Evolutionary conservation across 192 early-diverging fungal genomes (phyloP), one percentile per base, ranked within the genome.

Genomic region (Geranomyces michiganensis): DNA sequence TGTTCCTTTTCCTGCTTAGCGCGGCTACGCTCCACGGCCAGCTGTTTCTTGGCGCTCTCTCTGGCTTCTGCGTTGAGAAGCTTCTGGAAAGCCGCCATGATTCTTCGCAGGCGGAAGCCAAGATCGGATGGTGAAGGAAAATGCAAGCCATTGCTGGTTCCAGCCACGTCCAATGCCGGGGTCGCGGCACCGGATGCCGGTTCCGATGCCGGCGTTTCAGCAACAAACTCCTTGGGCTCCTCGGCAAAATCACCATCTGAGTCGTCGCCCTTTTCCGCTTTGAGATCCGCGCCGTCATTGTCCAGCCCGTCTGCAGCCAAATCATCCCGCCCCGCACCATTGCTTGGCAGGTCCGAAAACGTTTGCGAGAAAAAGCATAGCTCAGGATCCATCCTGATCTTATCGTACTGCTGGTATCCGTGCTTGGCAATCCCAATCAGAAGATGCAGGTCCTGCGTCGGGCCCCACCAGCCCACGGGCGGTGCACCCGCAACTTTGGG

Each of bases 401-500:
- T 82, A 10, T 84, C 79, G 55, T 81, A 81, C 75, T 83, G 81
- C 60, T 77, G 85, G 71, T 94, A 94, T n/a, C 93, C 93, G 68
- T 93, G 81, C 67, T 88, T 89, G 68, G 82, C 83, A 24, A 93
- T 91, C 5, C 92, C 92, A 48, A 93, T 76, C 65, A 94, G 69
- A 51, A 94, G 56, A 76, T 93, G 90, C 22, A 89, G 86, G 62
- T 94, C 93, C 76, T 93, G 89, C 29, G 88, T 77, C 13, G 84
- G 55, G 30, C 91, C 91, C 93, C 93, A 94, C 83, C 80, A 88
- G 7, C 71, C 44, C 1, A 78, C 78, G 9, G 82, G 81, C 15
- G 82, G 75, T 21, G 75, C 76, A n/a, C 88, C 87, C 41, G 84
- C 77, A 10, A 94, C 81, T 51, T 84, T 79, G 0, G 92, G 92